Evolutionary conservation across 139 green algal genomes (phyloP).

Genomic region (Gonium pectorale): DNA sequence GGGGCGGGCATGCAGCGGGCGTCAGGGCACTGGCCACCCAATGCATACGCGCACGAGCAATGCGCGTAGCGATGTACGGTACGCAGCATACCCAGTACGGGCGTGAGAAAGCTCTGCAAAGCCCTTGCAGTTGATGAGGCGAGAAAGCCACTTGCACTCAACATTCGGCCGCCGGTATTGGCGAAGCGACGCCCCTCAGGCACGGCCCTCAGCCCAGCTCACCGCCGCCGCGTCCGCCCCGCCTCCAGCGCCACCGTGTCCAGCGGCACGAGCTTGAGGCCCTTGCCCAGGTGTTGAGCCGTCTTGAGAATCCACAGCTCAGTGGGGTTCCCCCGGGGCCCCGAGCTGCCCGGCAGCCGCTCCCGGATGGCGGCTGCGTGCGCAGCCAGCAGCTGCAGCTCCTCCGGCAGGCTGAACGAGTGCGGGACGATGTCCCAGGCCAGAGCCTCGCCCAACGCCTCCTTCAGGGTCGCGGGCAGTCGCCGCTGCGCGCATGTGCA

Average conservation of each 20-base stretch:
- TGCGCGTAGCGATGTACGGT: too few species aligned
- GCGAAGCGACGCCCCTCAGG: too few species aligned
- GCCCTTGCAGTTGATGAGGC: too few species aligned
- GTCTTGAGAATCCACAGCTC: conserved; percentile 75
- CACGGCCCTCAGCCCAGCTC: background rate
- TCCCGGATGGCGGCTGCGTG: conserved; percentile 6
- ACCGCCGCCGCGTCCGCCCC: conserved; percentile 10
- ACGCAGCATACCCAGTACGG: too few species aligned
- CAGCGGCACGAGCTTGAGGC: conserved; percentile 59
- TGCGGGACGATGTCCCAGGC: conserved; percentile 60
- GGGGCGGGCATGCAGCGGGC: too few species aligned
- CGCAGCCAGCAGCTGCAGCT: conserved; percentile 48
- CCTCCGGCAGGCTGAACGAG: conserved; percentile 62
- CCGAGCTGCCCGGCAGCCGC: background rate
- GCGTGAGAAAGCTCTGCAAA: too few species aligned
- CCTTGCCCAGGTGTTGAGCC: conserved; percentile 69
- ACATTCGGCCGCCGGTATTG: too few species aligned
- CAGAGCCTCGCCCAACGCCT: conserved; percentile 50
- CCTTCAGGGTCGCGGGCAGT: conserved; percentile 52
- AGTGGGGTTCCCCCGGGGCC: background rate
- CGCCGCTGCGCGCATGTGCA: conserved; percentile 58
- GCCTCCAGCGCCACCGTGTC: conserved; percentile 40
- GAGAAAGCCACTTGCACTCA: too few species aligned
- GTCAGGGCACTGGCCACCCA: too few species aligned
- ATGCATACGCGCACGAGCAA: too few species aligned